Base-by-base conservation (phyloP, 139 green algal species). In the Chlorella sp. region DNA sequence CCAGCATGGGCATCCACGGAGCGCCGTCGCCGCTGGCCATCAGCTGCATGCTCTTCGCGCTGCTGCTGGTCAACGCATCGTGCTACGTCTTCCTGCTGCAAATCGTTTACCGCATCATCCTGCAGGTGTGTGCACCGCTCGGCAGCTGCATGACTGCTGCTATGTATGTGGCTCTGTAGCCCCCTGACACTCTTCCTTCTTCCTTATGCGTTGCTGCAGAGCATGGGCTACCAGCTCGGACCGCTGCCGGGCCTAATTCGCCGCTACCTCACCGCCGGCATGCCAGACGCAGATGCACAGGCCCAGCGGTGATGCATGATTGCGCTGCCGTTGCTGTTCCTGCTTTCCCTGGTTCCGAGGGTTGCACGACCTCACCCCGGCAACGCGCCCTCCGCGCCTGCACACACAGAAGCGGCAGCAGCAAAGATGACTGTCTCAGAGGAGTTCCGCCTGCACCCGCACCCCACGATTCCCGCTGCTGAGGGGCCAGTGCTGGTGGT, bases 1-100 rank as follows among this genome's bases (percentile, higher is more conserved):
- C 75, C 3, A 31, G 74, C 6, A 67, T 93, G 2, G 84, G 88
- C 27, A 67, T 75, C 1, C 78, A 74, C 5, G 89, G 89, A 14
- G 72, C 82, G 2, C 81, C 88, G 17, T 88, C 85, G 0, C 69
- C 78, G 5, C 59, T 78, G 31, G 78, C 79, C 17, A 82, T 96
- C 14, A 31, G 20, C 26, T 83, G 83, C 36, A 73, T 88, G 22
- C 71, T 95, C 5, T 83, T 79, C 42, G 77, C 73, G 17, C 66
- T 94, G 69, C 78, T 95, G 62, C 63, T 87, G 1, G 85, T 94
- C 42, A 92, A 95, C 72, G 67, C 72, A 2, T 20, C 87, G 0
- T 82, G 85, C 50, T 94, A 93, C 75, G 74, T 84, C 26, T 85
- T 84, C 66, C 78, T 93, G 49, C 75, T 91, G 71, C 88, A 95